A percentile compares a stretch with the other conserved stretches of the same genome.
Conservation (phyloP, 1,284 basidiomycete species). For the Meripilus lineatus region DNA sequence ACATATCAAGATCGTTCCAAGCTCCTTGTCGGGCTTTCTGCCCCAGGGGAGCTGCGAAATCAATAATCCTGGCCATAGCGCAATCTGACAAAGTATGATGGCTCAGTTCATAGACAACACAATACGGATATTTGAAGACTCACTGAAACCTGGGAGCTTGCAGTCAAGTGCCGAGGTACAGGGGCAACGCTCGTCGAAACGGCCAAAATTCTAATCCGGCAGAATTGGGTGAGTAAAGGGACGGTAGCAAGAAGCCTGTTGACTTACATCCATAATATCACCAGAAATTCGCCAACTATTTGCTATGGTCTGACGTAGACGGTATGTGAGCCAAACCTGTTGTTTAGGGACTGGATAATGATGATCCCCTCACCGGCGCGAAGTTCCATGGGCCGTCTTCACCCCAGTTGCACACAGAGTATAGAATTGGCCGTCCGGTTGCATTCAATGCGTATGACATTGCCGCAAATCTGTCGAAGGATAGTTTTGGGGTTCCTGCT, state of each 20-base stretch:
- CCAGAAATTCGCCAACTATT: slow-evolving; percentile 45
- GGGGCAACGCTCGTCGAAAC: slow-evolving; percentile 39
- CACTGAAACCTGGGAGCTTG: slow-evolving; percentile 34
- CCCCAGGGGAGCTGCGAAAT: slow-evolving; percentile 35
- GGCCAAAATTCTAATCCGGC: slow-evolving; percentile 33
- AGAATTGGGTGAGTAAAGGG: too few relatives aligned
- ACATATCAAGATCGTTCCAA: slow-evolving; percentile 42
- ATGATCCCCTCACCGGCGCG: slow-evolving; percentile 26
- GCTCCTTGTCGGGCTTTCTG: slow-evolving; percentile 35
- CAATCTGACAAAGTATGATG: slow-evolving; percentile 23
- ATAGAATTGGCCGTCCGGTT: slow-evolving; percentile 42
- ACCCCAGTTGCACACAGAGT: slow-evolving; percentile 46
- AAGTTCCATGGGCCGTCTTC: slow-evolving; percentile 44
- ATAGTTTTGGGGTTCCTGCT: slow-evolving; percentile 35
- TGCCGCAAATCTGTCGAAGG: slow-evolving; percentile 37
- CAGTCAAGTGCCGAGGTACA: slow-evolving; percentile 36
- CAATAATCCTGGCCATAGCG: slow-evolving; percentile 33
- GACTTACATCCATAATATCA: slow-evolving; percentile 35
- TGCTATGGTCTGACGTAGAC: slow-evolving; percentile 31
- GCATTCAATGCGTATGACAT: slow-evolving; percentile 44
- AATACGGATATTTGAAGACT: slow-evolving; percentile 3
- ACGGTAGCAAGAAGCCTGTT: too few relatives aligned
- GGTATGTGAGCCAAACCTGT: background rate
- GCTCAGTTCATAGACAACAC: background rate
- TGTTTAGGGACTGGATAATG: background rate